Evolutionary conservation across 169 alveolate genomes (phyloP).

Genomic region (Cryptosporidium sp.): DNA sequence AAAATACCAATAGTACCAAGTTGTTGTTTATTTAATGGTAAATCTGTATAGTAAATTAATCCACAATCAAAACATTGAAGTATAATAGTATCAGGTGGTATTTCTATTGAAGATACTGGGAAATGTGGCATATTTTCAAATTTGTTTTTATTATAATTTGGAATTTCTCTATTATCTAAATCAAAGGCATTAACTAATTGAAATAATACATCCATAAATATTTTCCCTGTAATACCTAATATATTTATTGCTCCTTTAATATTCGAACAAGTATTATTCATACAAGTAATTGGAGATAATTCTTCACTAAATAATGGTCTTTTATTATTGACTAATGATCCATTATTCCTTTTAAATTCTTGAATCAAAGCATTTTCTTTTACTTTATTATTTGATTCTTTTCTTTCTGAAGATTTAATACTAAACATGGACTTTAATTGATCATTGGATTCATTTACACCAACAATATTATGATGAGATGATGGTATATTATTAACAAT

Average conservation of each 20-base stretch:
- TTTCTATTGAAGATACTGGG: conserved; percentile 60
- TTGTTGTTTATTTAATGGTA: conserved; percentile 67
- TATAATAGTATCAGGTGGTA: conserved; percentile 62
- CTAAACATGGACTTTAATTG: conserved; percentile 54
- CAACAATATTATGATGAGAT: not conserved
- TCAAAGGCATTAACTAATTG: conserved; percentile 45
- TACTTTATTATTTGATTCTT: not conserved
- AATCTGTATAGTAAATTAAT: conserved; percentile 36
- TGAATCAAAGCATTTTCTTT: conserved; percentile 34
- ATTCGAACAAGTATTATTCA: conserved; percentile 51
- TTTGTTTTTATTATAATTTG: not conserved
- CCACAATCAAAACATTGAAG: conserved; percentile 70
- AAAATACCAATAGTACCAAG: conserved; percentile 56
- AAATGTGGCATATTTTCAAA: conserved; percentile 35
- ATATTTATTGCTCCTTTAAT: conserved; percentile 46
- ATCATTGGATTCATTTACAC: not conserved
- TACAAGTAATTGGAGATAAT: conserved; percentile 22
- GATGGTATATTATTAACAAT: conserved; percentile 13
- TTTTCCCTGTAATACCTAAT: conserved; percentile 41
- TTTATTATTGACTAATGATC: not conserved
- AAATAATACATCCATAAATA: conserved; percentile 17
- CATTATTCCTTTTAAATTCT: conserved; percentile 13
- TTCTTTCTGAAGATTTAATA: conserved; percentile 31
- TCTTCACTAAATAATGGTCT: not conserved
- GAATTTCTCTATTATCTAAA: conserved; percentile 18